Evolutionary conservation across 306 rosid species (phyloP).

Genomic region (Betula pendula): DNA sequence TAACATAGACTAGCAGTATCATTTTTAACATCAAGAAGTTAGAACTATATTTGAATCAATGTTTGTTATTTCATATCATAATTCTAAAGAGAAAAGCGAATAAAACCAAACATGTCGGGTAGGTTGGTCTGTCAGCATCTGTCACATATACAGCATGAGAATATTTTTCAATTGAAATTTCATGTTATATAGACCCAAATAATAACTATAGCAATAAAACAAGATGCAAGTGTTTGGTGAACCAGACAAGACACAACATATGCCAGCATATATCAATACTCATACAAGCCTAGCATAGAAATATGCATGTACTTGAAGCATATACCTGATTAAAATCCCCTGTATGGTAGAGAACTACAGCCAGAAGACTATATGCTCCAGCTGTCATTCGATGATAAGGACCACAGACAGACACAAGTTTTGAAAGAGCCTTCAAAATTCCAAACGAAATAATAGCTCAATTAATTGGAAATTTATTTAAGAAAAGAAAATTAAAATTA

Average conservation of each 20-base stretch:
- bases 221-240: neutral
- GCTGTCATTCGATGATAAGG: slow-evolving; percentile 99
- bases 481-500: slow-evolving; percentile 1
- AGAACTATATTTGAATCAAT: neutral
- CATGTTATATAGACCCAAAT: neutral
- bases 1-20: neutral
- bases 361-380: slow-evolving; percentile 97
- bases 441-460: slow-evolving; percentile 32
- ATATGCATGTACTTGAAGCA: slow-evolving; percentile 15
- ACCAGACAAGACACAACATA: neutral
- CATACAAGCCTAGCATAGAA: slow-evolving; percentile 22
- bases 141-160: neutral
- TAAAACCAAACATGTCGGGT: neutral
- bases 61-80: neutral
- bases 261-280: slow-evolving; percentile 22
- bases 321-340: slow-evolving; percentile 96
- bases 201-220: neutral
- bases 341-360: slow-evolving; percentile 94
- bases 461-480: slow-evolving; percentile 12
- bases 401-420: slow-evolving; percentile 88
- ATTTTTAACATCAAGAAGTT: neutral
- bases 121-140: neutral
- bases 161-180: neutral
- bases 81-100: neutral
- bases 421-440: slow-evolving; percentile 79